Conservation (phyloP, 2,329 filamentous ascomycete species). For the Sarocladium strictum region DNA sequence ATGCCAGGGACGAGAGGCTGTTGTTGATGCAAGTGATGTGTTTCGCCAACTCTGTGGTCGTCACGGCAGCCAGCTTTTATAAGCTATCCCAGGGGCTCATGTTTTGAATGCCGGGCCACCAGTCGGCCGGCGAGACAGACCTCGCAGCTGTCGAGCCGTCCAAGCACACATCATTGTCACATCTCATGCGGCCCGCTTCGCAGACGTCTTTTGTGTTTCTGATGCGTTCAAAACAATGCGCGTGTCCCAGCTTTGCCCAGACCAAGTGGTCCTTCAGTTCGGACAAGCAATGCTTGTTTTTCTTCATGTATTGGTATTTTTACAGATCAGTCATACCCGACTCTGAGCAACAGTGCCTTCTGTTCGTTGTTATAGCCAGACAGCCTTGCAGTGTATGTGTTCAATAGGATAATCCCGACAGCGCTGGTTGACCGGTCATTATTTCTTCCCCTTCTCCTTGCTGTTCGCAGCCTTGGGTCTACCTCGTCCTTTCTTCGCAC, state of each 20-base stretch:
- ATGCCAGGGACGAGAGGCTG: not conserved
- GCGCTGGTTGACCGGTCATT: not conserved
- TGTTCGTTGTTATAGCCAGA: not conserved
- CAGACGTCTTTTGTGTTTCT: no score
- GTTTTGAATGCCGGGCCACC: not conserved
- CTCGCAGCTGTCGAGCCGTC: not conserved
- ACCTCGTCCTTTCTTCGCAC: conserved; percentile 45
- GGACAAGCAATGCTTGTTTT: no score
- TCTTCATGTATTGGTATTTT: no score
- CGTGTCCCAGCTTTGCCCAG: no score
- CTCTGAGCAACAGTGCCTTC: not conserved
- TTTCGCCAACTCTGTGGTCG: not conserved
- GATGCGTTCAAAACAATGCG: no score
- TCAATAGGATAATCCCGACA: not conserved
- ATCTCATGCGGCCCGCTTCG: no score
- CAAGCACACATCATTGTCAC: not conserved
- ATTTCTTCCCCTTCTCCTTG: conserved; percentile 45
- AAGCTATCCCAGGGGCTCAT: not conserved
- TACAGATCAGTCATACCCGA: no score
- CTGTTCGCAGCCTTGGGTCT: conserved; percentile 32
- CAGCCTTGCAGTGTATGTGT: not conserved
- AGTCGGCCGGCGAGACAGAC: not conserved
- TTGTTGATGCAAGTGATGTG: not conserved
- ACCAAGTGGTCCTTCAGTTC: no score
- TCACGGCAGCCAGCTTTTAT: not conserved